These are phyloP conservation scores for Acacia concinna DNA, from an alignment of 331 rosid genomes.

Conservation along the genomic window DNA sequence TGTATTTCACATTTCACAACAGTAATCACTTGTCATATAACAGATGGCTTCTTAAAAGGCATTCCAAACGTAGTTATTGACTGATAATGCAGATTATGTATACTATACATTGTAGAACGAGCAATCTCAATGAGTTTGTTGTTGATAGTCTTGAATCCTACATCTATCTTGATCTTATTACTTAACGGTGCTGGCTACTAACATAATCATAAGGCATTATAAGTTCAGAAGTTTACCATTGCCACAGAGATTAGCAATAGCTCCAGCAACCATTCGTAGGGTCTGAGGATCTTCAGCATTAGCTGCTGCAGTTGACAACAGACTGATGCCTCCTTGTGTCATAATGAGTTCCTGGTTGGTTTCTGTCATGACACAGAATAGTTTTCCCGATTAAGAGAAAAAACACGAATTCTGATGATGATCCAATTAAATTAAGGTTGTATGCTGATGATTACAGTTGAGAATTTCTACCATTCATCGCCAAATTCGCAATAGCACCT, in stretches of 20 bases:
- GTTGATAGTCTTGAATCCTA: conserved; percentile 5
- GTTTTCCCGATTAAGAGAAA: conserved; percentile 10
- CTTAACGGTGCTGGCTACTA: neutral
- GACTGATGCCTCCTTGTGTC: conserved; percentile 92
- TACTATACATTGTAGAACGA: neutral
- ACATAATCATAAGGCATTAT: conserved; percentile 25
- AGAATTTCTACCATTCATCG: conserved; percentile 78
- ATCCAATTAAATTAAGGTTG: conserved; percentile 13
- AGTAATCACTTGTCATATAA: neutral
- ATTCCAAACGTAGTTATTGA: neutral
- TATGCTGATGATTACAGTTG: neutral
- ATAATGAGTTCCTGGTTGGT: conserved; percentile 97
- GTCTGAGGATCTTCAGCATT: conserved; percentile 96
- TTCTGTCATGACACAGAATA: conserved; percentile 56
- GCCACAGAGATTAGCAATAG: conserved; percentile 96
- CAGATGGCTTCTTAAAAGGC: conserved; percentile 3
- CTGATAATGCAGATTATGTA: conserved; percentile 1
- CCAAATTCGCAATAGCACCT: conserved; percentile 96
- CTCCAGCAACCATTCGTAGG: conserved; percentile 98
- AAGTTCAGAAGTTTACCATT: conserved; percentile 63
- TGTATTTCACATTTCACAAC: conserved; percentile 25
- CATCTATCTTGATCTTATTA: no score
- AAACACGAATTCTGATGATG: conserved; percentile 23
- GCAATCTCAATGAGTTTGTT: conserved; percentile 28
- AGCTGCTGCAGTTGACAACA: conserved; percentile 79